Conservation (phyloP, 768 basidiomycete species). For the Termitomyces eurrhizus region DNA sequence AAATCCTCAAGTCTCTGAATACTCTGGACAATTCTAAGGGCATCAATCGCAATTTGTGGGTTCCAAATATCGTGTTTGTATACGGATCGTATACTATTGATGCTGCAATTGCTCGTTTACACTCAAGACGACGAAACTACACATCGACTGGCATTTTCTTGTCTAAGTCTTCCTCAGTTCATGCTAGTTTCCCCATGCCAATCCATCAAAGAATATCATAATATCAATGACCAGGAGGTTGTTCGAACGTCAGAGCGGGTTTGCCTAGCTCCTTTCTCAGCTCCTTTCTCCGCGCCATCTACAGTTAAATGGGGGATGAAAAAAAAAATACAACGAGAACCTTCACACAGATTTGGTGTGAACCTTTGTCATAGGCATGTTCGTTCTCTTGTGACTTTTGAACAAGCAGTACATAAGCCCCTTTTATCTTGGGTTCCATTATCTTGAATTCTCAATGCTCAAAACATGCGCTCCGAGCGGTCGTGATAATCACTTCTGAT, state of each 20-base stretch:
- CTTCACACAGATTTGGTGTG: constrained; percentile 53
- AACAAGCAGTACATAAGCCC: no score
- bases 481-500: no score
- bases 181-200: constrained; percentile 24
- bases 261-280: constrained; percentile 52
- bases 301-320: constrained; percentile 67
- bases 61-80: background rate
- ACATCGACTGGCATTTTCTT: constrained; percentile 18
- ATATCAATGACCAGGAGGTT: constrained; percentile 21
- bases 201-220: constrained; percentile 80
- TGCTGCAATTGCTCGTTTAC: background rate
- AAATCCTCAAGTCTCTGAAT: background rate
- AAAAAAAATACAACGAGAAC: constrained; percentile 71
- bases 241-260: background rate
- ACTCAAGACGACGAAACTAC: background rate
- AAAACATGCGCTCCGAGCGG: no score
- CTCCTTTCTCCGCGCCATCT: constrained; percentile 80
- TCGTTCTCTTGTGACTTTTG: no score
- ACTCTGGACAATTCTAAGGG: background rate
- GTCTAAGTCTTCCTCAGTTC: constrained; percentile 18
- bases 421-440: no score
- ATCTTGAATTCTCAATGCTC: no score
- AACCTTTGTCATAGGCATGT: no score
- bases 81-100: background rate
- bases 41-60: background rate